phyloP scores from a whole-genome alignment of 768 basidiomycete genomes.

The Collybiopsis confluens region DNA sequence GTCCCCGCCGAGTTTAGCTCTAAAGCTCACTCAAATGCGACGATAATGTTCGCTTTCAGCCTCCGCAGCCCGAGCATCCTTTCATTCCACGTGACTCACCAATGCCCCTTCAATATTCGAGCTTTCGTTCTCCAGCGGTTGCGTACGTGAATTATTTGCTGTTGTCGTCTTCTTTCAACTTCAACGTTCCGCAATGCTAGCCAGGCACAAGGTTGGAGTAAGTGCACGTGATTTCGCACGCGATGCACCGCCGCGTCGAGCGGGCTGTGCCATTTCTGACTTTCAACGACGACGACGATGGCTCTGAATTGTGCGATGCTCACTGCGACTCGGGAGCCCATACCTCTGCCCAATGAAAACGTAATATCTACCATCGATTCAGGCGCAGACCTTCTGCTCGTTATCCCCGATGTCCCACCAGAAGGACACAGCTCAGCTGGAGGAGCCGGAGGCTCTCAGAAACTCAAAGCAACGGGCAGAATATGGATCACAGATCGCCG shows the following conservation, averaged over 20 bases:
- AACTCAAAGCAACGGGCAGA: conserved; percentile 53
- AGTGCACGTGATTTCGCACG: too few species aligned
- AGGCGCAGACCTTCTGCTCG: conserved; percentile 55
- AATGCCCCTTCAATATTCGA: too few species aligned
- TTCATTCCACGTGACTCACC: too few species aligned
- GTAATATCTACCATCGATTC: conserved; percentile 51
- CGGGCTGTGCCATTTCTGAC: background rate
- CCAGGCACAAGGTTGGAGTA: too few species aligned
- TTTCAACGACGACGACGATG: conserved; percentile 35
- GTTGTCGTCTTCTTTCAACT: too few species aligned
- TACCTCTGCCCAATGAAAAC: conserved; percentile 62
- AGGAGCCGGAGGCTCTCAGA: conserved; percentile 52
- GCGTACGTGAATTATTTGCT: too few species aligned
- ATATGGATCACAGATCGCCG: conserved; percentile 70
- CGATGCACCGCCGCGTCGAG: background rate
- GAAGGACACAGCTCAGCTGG: conserved; percentile 36
- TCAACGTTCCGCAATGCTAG: too few species aligned
- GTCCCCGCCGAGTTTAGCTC: too few species aligned
- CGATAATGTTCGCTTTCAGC: too few species aligned
- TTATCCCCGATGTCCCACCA: conserved; percentile 50
- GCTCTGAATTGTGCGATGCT: conserved; percentile 80
- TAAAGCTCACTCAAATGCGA: too few species aligned
- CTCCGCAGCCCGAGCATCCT: too few species aligned
- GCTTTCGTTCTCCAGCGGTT: too few species aligned
- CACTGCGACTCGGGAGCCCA: conserved; percentile 43